These are phyloP conservation scores for Clavispora santaluciae DNA, from an alignment of 805 yeast species.

Conservation along the genomic window DNA sequence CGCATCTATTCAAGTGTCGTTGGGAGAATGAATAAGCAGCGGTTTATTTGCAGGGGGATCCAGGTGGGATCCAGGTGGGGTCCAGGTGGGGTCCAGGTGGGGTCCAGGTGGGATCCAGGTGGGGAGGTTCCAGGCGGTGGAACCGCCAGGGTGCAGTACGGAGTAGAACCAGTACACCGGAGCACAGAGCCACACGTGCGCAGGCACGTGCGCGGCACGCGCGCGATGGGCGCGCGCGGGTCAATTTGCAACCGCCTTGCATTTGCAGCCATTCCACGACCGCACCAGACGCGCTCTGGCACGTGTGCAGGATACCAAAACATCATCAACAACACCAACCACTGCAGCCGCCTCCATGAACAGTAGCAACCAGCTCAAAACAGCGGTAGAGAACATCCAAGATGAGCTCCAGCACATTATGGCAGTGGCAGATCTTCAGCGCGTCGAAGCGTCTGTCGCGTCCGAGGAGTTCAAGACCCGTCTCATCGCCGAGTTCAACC, in stretches of 20 bases:
- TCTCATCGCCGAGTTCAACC: conserved; percentile 13
- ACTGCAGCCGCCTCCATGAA: conserved; percentile 8
- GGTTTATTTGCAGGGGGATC: no score
- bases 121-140: no score
- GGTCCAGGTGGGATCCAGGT: no score
- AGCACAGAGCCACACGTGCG: no score
- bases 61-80: no score
- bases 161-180: no score
- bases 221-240: not conserved
- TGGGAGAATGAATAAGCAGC: no score
- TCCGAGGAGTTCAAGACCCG: conserved; percentile 6
- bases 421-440: conserved; percentile 7
- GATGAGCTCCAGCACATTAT: conserved; percentile 11
- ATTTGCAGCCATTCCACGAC: conserved; percentile 5
- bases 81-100: no score
- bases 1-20: no score
- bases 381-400: conserved; percentile 13
- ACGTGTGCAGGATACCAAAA: not conserved
- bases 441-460: conserved; percentile 1
- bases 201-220: not conserved
- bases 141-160: no score
- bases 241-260: conserved; percentile 2
- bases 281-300: not conserved
- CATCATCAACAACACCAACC: not conserved
- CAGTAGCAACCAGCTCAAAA: conserved; percentile 9